These are phyloP conservation scores for Blastocrithidia nonstop DNA, from an alignment of 208 protist species.

Conservation along the genomic window DNA sequence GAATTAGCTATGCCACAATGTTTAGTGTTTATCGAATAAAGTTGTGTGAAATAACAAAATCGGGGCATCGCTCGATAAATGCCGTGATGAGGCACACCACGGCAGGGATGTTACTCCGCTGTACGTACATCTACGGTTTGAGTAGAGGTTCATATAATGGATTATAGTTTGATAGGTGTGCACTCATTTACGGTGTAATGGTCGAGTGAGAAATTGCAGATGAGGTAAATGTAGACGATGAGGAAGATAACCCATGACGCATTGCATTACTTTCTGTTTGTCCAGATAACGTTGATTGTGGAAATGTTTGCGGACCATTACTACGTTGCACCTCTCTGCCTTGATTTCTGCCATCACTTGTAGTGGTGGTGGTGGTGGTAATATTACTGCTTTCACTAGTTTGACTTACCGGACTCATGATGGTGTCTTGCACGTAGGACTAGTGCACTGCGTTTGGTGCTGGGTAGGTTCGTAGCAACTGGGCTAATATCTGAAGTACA, in stretches of 20 bases:
- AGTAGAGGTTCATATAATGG: conserved; percentile 52
- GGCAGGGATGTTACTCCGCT: conserved; percentile 66
- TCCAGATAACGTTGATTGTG: too few relatives aligned
- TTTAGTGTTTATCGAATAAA: conserved; percentile 45
- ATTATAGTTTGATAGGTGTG: too few relatives aligned
- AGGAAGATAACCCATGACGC: too few relatives aligned
- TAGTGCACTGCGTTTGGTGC: conserved; percentile 4
- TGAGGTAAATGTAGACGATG: too few relatives aligned
- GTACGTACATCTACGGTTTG: conserved; percentile 36
- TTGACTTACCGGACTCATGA: too few relatives aligned
- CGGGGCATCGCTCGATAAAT: conserved; percentile 60
- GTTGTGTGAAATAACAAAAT: conserved; percentile 31
- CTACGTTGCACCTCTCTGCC: background rate
- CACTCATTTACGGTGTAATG: too few relatives aligned
- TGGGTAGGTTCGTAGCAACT: conserved; percentile 81
- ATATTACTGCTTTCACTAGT: background rate
- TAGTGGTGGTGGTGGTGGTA: background rate
- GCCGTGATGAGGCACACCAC: conserved; percentile 54
- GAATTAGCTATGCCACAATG: conserved; percentile 49
- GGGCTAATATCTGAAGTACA: conserved; percentile 90
- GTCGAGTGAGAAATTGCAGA: too few relatives aligned
- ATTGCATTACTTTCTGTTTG: too few relatives aligned
- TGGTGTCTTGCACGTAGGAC: background rate
- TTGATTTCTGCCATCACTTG: background rate
- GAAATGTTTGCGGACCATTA: too few relatives aligned